These are phyloP conservation scores for Aegilops speltoides DNA, from an alignment of 176 grass and related monocot species.

Conservation along the genomic window DNA sequence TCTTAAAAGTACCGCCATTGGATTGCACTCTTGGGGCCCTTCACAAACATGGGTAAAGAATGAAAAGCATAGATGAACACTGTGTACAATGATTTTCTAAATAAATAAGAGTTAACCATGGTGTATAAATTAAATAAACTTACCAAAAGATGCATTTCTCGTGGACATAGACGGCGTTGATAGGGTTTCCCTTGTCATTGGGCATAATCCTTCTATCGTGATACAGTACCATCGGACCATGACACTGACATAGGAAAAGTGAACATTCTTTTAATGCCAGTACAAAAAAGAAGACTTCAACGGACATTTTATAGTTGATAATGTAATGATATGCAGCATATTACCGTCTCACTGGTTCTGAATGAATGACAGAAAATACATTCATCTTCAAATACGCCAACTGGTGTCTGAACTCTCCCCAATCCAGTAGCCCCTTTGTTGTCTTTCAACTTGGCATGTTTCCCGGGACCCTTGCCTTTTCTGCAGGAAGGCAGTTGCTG, in stretches of 20 bases:
- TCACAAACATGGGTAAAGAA: conserved; percentile 19
- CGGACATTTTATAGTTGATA: neutral
- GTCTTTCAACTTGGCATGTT: neutral
- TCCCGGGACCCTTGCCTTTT: neutral
- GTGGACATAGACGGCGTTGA: conserved; percentile 54
- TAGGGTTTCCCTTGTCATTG: conserved; percentile 9
- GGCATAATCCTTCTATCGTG: conserved; percentile 30
- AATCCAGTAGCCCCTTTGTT: neutral
- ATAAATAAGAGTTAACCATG: neutral
- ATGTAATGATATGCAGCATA: neutral
- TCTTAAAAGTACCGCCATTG: conserved; percentile 30
- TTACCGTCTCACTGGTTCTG: conserved; percentile 42
- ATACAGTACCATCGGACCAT: conserved; percentile 62
- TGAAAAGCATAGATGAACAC: neutral
- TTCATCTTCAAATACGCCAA: conserved; percentile 60
- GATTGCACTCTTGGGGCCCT: conserved; percentile 54
- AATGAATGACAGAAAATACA: conserved; percentile 81
- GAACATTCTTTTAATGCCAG: neutral
- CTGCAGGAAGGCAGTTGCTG: neutral
- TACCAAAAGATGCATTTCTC: conserved; percentile 62
- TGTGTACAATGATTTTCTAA: neutral
- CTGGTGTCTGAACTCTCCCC: conserved; percentile 30
- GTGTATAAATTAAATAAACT: neutral
- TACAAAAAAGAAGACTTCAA: conserved; percentile 1
- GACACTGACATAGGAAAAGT: conserved; percentile 35